A percentile compares a stretch with the other conserved stretches of the same genome.
Conservation (phyloP, 306 rosid species). For the Vicia villosa region DNA sequence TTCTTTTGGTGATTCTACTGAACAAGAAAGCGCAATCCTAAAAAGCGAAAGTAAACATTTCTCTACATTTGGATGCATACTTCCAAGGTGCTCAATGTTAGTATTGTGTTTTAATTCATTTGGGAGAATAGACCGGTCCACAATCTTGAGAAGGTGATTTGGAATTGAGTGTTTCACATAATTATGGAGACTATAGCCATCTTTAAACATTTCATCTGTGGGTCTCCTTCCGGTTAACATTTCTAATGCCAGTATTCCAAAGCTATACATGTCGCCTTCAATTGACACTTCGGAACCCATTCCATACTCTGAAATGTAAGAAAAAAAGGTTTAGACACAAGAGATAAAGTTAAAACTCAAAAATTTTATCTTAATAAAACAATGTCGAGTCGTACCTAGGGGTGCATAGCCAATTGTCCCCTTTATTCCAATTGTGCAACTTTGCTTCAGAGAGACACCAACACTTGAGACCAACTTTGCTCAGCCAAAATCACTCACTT, state of each 20-base stretch:
- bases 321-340: too few relatives aligned
- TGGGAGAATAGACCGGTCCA: background rate
- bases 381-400: background rate
- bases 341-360: background rate
- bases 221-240: conserved; percentile 40
- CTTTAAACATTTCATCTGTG: conserved; percentile 36
- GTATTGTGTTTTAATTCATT: too few relatives aligned
- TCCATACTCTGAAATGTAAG: conserved; percentile 18
- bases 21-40: conserved; percentile 34
- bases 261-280: conserved; percentile 41
- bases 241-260: conserved; percentile 42
- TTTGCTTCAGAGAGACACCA: background rate
- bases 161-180: conserved; percentile 25
- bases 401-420: background rate
- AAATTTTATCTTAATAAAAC: too few relatives aligned
- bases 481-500: too few relatives aligned
- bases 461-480: background rate
- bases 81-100: background rate
- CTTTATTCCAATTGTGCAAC: background rate
- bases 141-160: conserved; percentile 23
- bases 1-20: conserved; percentile 23
- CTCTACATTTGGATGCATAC: background rate
- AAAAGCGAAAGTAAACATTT: conserved; percentile 23
- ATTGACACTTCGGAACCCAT: conserved; percentile 35
- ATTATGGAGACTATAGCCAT: conserved; percentile 30